These are phyloP conservation scores for Aeminium ludgeri DNA, from an alignment of 495 filamentous ascomycete species.

Conservation along the genomic window DNA sequence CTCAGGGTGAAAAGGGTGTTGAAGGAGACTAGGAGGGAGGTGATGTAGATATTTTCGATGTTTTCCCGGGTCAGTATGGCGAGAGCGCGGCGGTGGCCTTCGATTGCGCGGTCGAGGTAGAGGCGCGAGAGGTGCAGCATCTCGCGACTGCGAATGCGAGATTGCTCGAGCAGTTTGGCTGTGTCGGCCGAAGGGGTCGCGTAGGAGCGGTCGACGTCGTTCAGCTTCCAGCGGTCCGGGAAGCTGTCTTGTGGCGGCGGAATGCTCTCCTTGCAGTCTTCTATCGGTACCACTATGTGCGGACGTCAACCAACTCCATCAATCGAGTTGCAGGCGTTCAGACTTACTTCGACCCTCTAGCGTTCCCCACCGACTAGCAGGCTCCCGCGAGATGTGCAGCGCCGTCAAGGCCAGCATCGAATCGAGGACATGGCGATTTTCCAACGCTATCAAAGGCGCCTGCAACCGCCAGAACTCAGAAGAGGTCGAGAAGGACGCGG, in stretches of 20 bases:
- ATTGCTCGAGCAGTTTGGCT: background rate
- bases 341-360: background rate
- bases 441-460: slow-evolving; percentile 5
- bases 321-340: background rate
- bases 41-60: slow-evolving; percentile 4
- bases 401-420: slow-evolving; percentile 3
- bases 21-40: slow-evolving; percentile 1
- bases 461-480: slow-evolving; percentile 6
- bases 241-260: background rate
- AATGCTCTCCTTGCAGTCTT: background rate
- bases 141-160: background rate
- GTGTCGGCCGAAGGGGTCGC: background rate
- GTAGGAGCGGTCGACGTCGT: background rate
- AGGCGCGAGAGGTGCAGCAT: slow-evolving; percentile 1
- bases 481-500: slow-evolving; percentile 3
- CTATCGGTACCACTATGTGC: background rate
- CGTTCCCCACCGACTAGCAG: background rate
- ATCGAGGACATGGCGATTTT: slow-evolving; percentile 3
- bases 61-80: slow-evolving; percentile 1
- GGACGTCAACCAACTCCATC: background rate
- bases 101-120: slow-evolving; percentile 9
- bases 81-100: slow-evolving; percentile 2
- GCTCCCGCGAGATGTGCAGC: slow-evolving; percentile 1
- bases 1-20: slow-evolving; percentile 2
- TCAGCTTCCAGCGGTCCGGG: background rate